Base-by-base conservation (phyloP, 228 moss, liverwort and hornwort genomes). In the Sphagnum fallax region DNA sequence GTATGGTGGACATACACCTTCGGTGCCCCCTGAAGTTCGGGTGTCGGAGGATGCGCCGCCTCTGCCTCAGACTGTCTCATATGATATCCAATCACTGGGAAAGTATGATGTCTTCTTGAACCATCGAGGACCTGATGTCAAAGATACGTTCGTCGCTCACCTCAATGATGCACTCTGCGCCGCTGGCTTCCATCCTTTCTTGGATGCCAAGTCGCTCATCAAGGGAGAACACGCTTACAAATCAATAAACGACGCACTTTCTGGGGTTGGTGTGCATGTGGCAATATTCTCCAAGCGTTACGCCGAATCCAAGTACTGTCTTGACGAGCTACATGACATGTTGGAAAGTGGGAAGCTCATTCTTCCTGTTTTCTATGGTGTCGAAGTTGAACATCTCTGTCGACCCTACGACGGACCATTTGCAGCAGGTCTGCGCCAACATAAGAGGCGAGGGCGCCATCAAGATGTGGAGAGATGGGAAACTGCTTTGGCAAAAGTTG, bases 121-220 rank as follows among this genome's bases (percentile, higher is more conserved):
- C 5, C 74, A 74, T 53, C 69, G 69, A 12, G 69, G 74, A 64
- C 64, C 69, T 4, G 74, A 74, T 55, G 64, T 74, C 1, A 68
- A 74, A 7, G 48, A 15, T 4, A 63, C 53, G 2, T 74, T 67
- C 49, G 55, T 60, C 1, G 53, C 68, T 61, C 74, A 63, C 4
- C 32, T 74, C 67, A 52, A 75, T 4, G 74, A 69, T 5, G 69
- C 65, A 5, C 74, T 75, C 12, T 4, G 53, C 64, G 9, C 48
- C 48, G 64, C 16, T 11, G 74, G 74, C 12, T 63, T 16, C 48
- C 62, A 67, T 16, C 15, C 68, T n/a, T 75, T 60, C 52, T 69
- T 75, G 4, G 74, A 69, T 47, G n/a, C 49, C 6, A 5, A 51
- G 6, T 69, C 69, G 0, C 50, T 65, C 8, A 47, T 48, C 64